phyloP scores from a whole-genome alignment of 306 rosid genomes.

The Quercus dentata region DNA sequence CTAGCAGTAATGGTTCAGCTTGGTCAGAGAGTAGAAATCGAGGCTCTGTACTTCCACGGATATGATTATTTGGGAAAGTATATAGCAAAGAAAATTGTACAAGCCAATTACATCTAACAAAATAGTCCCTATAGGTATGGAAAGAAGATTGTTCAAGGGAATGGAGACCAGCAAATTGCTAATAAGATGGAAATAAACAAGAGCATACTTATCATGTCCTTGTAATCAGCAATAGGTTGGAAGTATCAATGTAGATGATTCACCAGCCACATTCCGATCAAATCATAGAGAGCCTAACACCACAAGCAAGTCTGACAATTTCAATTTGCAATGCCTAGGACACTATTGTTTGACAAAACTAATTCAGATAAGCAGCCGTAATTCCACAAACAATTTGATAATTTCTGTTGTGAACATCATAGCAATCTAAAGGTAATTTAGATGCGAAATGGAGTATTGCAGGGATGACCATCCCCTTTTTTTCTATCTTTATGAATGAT shows the following conservation, averaged over 20 bases:
- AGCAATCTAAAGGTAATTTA: too few species aligned
- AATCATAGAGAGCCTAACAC: neutral
- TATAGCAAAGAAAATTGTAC: slow-evolving; percentile 74
- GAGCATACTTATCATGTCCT: neutral
- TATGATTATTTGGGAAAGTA: slow-evolving; percentile 75
- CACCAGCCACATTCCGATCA: neutral
- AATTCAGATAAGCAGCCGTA: too few species aligned
- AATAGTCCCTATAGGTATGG: neutral
- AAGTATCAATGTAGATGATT: neutral
- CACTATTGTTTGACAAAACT: too few species aligned
- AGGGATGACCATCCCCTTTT: too few species aligned
- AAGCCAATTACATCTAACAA: slow-evolving; percentile 56
- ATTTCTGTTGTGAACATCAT: too few species aligned
- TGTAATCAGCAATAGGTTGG: neutral
- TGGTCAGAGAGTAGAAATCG: slow-evolving; percentile 75
- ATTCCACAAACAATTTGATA: too few species aligned
- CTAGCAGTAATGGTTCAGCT: slow-evolving; percentile 62
- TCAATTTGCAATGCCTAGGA: too few species aligned
- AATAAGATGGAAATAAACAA: neutral
- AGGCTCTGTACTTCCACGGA: slow-evolving; percentile 77
- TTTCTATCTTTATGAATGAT: too few species aligned
- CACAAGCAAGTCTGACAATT: neutral
- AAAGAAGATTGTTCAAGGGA: neutral
- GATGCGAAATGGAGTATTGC: too few species aligned
- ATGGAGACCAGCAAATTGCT: neutral